These are phyloP conservation scores for Antitrichia curtipendula DNA, from an alignment of 225 moss, liverwort and hornwort species.

Conservation along the genomic window DNA sequence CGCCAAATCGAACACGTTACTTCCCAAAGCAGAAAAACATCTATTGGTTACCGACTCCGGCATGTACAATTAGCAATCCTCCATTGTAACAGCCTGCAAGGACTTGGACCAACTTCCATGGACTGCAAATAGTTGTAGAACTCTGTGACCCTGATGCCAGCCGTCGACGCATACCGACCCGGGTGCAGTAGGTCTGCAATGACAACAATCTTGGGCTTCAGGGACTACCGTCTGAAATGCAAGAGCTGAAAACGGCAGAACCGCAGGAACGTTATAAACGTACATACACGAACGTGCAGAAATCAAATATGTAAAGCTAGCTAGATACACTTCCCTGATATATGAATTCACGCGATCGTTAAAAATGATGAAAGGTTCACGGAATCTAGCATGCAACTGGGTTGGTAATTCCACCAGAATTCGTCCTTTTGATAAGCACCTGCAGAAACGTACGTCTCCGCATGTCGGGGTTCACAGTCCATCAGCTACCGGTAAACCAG, in stretches of 20 bases:
- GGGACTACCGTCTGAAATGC: too few species aligned
- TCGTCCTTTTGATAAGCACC: background rate
- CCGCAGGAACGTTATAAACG: accelerated
- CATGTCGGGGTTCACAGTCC: too few species aligned
- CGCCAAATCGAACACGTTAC: background rate
- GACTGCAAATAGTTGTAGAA: background rate
- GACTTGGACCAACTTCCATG: background rate
- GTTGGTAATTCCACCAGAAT: background rate
- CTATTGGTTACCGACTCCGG: background rate
- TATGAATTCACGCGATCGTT: too few species aligned
- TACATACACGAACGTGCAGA: background rate
- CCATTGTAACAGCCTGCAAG: too few species aligned
- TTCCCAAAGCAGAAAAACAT: background rate
- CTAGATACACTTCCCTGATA: too few species aligned
- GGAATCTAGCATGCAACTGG: background rate
- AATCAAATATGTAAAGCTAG: too few species aligned
- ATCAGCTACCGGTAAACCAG: background rate
- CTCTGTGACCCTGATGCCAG: too few species aligned
- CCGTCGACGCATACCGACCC: too few species aligned
- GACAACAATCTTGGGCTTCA: background rate
- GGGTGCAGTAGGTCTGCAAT: background rate
- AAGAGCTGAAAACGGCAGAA: too few species aligned
- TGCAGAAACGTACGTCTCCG: too few species aligned
- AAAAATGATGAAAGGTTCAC: accelerated
- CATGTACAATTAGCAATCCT: too few species aligned